phyloP scores from a whole-genome alignment of 139 green algal genomes.

The Chlorella vulgaris region DNA sequence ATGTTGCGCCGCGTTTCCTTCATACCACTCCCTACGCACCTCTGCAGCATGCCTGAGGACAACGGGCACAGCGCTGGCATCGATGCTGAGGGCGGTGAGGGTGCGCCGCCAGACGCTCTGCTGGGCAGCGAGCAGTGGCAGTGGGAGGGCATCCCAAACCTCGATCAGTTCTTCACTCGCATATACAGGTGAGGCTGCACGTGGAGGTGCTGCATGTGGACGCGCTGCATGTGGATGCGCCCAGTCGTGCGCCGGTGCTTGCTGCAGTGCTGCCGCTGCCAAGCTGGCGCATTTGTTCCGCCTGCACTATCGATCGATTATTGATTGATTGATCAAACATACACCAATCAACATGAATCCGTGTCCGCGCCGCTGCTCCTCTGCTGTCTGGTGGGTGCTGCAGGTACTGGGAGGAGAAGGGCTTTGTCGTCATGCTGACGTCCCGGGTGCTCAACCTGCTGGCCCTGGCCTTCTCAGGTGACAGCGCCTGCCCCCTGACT shows the following conservation, averaged over 20 bases:
- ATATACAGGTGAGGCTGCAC: conserved; percentile 70
- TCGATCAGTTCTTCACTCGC: conserved; percentile 85
- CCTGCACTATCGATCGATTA: too few relatives aligned
- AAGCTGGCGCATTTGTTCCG: too few relatives aligned
- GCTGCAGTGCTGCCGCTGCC: not conserved
- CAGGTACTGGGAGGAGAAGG: conserved; percentile 87
- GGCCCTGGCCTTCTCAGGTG: conserved; percentile 90
- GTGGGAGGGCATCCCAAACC: conserved; percentile 75
- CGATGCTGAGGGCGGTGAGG: not conserved
- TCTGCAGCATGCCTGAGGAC: conserved; percentile 7
- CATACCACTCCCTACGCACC: not conserved
- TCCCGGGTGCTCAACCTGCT: conserved; percentile 81
- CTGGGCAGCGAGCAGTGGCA: conserved; percentile 46
- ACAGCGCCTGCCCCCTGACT: not conserved
- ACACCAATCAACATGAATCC: too few relatives aligned
- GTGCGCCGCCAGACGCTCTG: not conserved
- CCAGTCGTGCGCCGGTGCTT: too few relatives aligned
- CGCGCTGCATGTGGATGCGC: not conserved
- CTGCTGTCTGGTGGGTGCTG: too few relatives aligned
- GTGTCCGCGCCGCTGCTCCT: not conserved
- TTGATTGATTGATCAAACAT: too few relatives aligned
- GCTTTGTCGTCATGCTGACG: conserved; percentile 69
- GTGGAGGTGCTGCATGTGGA: not conserved
- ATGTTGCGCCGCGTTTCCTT: not conserved
- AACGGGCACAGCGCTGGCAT: not conserved